Conservation (phyloP, 2,329 filamentous ascomycete genomes). For the Chaetothyriales sp. region DNA sequence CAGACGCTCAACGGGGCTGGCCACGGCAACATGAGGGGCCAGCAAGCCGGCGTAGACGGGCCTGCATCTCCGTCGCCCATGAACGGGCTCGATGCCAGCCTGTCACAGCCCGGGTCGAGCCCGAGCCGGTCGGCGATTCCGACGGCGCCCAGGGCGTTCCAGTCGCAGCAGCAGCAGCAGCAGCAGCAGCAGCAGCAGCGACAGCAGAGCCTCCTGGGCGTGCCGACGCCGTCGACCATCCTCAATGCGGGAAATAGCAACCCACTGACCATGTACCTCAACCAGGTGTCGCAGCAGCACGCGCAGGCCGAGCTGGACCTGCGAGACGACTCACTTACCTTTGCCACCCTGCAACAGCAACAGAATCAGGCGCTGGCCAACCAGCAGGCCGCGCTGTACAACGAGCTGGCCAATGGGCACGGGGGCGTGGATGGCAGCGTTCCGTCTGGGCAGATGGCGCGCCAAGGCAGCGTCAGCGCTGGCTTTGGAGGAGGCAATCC, state of each 20-base stretch:
- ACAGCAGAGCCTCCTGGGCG: constrained; percentile 24
- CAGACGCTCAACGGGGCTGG: constrained; percentile 55
- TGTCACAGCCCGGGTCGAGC: constrained; percentile 46
- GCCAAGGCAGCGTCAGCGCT: constrained; percentile 26
- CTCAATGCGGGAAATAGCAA: constrained; percentile 72
- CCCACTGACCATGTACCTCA: constrained; percentile 84
- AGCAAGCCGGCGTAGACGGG: constrained; percentile 36
- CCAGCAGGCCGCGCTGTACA: constrained; percentile 72
- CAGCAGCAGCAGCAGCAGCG: constrained; percentile 46
- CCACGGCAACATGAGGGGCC: constrained; percentile 43
- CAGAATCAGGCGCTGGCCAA: constrained; percentile 51
- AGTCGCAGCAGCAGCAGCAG: constrained; percentile 42
- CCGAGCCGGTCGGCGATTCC: constrained; percentile 43
- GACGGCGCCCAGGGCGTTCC: constrained; percentile 43
- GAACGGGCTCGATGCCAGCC: constrained; percentile 43
- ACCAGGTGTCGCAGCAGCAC: constrained; percentile 48
- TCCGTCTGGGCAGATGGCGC: constrained; percentile 31
- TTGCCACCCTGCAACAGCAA: constrained; percentile 42
- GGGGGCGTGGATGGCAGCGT: constrained; percentile 32
- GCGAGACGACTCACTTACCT: constrained; percentile 27
- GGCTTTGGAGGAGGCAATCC: constrained; percentile 18
- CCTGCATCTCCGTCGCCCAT: constrained; percentile 43
- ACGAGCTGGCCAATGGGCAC: constrained; percentile 46
- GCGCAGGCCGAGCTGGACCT: constrained; percentile 56
- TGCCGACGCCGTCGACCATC: constrained; percentile 56